Evolutionary conservation across 768 basidiomycete species (phyloP), one percentile per base, ranked within the genome.

Genomic region (Trametes punicea): DNA sequence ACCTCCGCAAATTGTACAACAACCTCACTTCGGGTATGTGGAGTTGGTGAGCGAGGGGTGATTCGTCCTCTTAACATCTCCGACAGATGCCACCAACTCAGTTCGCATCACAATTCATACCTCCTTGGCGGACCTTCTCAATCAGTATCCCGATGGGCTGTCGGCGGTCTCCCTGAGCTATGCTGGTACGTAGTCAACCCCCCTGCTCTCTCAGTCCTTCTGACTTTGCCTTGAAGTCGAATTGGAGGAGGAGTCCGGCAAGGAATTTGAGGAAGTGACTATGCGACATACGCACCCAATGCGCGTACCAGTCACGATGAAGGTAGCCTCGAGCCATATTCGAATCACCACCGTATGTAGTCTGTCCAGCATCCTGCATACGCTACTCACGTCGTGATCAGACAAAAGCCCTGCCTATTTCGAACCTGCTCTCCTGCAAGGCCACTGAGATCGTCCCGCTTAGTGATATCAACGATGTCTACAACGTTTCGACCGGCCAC

Each of bases 401-500:
- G 84, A 77, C 82, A 61, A 88, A 87, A 65, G 81, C 90, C n/a
- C 79, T 81, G 62, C 75, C 81, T 7, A 81, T 94, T 40, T 87
- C 85, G 4, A 81, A 87, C 1, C 73, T 75, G 0, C 71, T 92
- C 46, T 78, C 83, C 9, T 88, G 89, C 71, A 83, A 84, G 71
- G 83, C 88, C 2, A 88, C 87, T 1, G 93, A 97, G 64, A 83
- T 96, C 51, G 84, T 95, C 51, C 79, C 83, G 6, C 71, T 94
- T 23, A 72, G 80, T 3, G 93, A 95, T 56, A 81, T 97, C 60
- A 91, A 90, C 71, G 93, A 97, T 62, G 81, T 91, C 1, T 89
- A 92, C 70, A 88, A 88, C 41, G 83, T 93, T 20, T 82, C 85
- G 2, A 88, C 85, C 15, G 88, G 88, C 6, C 80, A 84, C 15